Base-by-base conservation (phyloP, 257 asterid genomes). In the Euphrasia confusa region DNA sequence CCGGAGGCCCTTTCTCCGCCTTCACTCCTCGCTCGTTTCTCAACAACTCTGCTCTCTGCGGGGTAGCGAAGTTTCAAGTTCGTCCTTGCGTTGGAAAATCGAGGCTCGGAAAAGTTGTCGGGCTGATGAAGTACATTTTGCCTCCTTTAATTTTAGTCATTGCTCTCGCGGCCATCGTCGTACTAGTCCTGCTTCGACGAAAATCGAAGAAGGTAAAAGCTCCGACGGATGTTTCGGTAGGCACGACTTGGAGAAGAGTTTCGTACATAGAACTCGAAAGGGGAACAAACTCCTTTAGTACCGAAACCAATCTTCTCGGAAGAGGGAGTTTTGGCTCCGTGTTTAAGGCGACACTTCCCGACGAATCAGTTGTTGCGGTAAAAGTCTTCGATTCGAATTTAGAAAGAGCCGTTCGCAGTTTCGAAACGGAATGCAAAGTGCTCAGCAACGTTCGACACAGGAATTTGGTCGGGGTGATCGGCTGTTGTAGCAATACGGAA, bases 321-420 rank as follows among this genome's bases (percentile, higher is more conserved):
- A 58, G 37, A 2, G 79, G 78, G 27, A 58, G 75, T 6, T 73
- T 65, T 59, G 82, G 78, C 50, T 12, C 76, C 2, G 60, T 55
- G 1, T 55, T 10, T 40, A 55, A 55, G 27, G 17, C 15, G 6
- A n/a, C 18, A 4, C 60, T 26, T 10, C 10, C 39, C 7, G 60
- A 55, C 9, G 60, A 40, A n/a, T 4, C 4, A 28, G 11, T 10
- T 27, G 37, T 28, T 28, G 60, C 60, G 3, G 60, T 27, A 4
- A 55, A 55, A 28, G 60, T 55, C 60, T 55, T 55, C 17, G 27
- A 55, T 10, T 27, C 7, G 60, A 9, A 10, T 2, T 27, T 28
- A 12, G 40, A 55, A 26, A 28, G 39, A 24, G 60, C 37, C 10
- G 2, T 11, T 14, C 37, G 15, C 15, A 55, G 60, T 28, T 55